Evolutionary conservation across 495 filamentous ascomycete species (phyloP).

Genomic region (Cryomyces antarcticus): DNA sequence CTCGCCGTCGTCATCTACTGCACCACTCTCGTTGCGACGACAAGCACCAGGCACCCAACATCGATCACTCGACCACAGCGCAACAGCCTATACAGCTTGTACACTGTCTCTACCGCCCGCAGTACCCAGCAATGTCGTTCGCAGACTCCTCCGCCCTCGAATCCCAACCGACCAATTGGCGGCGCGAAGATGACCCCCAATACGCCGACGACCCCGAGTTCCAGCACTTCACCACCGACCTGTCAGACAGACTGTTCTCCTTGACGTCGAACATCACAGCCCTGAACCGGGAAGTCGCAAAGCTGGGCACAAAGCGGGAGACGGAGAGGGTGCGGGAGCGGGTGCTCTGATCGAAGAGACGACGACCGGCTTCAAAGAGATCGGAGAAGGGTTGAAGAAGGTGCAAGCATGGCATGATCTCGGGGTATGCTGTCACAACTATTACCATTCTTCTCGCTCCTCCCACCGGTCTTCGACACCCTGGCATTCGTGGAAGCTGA

Average conservation of each 20-base stretch:
- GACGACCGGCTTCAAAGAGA: conserved; percentile 68
- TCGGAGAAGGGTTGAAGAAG: conserved; percentile 84
- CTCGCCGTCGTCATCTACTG: too few relatives aligned
- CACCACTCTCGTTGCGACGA: too few relatives aligned
- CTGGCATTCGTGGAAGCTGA: not conserved
- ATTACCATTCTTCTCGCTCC: too few relatives aligned
- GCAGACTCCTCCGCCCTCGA: conserved; percentile 69
- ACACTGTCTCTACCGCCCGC: not conserved
- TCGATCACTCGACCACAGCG: too few relatives aligned
- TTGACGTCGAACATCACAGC: conserved; percentile 72
- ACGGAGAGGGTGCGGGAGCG: conserved; percentile 79
- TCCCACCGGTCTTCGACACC: not conserved
- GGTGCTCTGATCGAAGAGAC: conserved; percentile 73
- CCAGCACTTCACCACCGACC: conserved; percentile 51
- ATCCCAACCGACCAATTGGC: conserved; percentile 50
- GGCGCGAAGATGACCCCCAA: conserved; percentile 47
- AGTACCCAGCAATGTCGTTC: conserved; percentile 54
- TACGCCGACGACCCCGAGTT: conserved; percentile 86
- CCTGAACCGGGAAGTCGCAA: conserved; percentile 56
- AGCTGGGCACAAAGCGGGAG: conserved; percentile 77
- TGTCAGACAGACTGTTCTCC: conserved; percentile 69
- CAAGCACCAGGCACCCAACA: too few relatives aligned
- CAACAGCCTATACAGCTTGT: not conserved
- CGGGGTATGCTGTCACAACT: conserved; percentile 37
- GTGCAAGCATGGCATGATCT: conserved; percentile 80